Percentiles rank a stretch among this genome's conserved stretches.
Conservation (phyloP, 257 asterid genomes). For the Solanum sitiens region DNA sequence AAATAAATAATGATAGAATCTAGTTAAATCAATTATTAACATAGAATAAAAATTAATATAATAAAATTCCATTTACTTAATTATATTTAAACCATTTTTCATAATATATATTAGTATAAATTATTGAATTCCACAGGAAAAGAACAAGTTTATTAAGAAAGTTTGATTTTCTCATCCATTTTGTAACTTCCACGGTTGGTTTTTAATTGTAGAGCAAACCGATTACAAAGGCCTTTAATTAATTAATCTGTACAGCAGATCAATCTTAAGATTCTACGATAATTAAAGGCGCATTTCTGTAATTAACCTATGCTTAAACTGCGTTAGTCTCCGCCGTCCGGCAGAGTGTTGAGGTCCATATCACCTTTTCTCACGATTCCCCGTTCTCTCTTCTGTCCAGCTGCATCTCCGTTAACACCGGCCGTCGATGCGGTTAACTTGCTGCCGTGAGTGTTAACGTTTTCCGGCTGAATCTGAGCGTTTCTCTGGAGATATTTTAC, state of each 20-base stretch:
- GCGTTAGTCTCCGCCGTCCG: conserved; percentile 4
- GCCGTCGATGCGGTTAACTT: neutral
- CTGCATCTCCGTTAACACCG: neutral
- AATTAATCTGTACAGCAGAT: neutral
- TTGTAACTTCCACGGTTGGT: too few relatives aligned
- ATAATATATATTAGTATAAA: too few relatives aligned
- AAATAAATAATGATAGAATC: neutral
- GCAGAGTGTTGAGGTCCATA: conserved; percentile 18
- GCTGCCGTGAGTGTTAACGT: neutral
- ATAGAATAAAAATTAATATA: too few relatives aligned
- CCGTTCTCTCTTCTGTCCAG: neutral
- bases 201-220: neutral
- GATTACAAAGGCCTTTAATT: neutral
- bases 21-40: too few relatives aligned
- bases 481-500: conserved; percentile 17
- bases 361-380: neutral
- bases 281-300: neutral
- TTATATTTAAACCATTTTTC: too few relatives aligned
- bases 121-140: too few relatives aligned
- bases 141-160: too few relatives aligned
- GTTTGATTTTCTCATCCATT: too few relatives aligned
- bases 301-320: neutral
- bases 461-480: neutral
- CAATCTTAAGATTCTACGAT: neutral
- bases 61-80: too few relatives aligned